phyloP scores from a whole-genome alignment of 495 filamentous ascomycete species.

The Massariosphaeria phaeospora region DNA sequence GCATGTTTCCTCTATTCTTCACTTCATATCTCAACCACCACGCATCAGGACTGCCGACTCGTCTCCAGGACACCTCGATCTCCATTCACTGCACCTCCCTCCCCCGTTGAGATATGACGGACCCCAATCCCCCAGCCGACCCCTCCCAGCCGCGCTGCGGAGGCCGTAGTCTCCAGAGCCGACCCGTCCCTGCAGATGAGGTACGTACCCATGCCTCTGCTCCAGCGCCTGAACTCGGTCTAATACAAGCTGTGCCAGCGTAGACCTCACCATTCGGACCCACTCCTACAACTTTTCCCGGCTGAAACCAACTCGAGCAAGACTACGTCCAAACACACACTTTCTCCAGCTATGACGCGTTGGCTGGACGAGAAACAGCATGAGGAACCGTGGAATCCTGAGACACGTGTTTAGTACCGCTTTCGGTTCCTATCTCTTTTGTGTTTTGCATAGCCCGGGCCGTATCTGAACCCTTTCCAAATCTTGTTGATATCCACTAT shows the following conservation, averaged over 20 bases:
- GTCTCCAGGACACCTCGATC: no score
- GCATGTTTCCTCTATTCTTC: no score
- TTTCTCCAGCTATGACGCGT: background rate
- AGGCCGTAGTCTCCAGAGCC: background rate
- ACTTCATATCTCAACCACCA: no score
- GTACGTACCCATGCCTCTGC: slow-evolving; percentile 1
- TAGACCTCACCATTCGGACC: background rate
- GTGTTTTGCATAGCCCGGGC: no score
- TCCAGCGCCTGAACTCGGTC: background rate
- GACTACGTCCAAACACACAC: background rate
- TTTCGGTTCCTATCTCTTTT: background rate
- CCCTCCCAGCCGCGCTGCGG: slow-evolving; percentile 10
- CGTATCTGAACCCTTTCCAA: no score
- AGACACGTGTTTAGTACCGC: background rate
- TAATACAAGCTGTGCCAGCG: background rate
- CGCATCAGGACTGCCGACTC: no score
- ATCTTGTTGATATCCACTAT: no score
- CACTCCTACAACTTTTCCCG: background rate
- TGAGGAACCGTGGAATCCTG: slow-evolving; percentile 3
- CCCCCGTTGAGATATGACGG: no score
- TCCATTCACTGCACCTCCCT: no score
- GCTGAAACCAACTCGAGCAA: background rate
- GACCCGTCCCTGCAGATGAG: background rate
- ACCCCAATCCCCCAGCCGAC: background rate
- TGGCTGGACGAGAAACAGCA: background rate